Evolutionary conservation across 768 basidiomycete species (phyloP), one percentile per base, ranked within the genome.

Genomic region (Asterophora parasitica): DNA sequence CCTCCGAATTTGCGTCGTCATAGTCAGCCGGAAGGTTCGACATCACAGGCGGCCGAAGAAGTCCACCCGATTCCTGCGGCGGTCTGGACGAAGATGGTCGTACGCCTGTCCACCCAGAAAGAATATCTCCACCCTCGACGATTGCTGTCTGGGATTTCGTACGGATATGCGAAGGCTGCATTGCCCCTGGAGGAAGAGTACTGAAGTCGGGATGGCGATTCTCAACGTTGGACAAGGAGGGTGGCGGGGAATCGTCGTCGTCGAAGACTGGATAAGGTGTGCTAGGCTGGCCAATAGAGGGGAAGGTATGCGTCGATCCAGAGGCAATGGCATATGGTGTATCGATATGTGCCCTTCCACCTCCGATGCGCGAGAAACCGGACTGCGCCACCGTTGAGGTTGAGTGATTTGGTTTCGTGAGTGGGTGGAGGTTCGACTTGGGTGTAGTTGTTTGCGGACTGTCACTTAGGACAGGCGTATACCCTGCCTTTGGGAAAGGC

Each of bases 321-420:
- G 72, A 64, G 10, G 77, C 67, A 44, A 90, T 88, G 0, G 89
- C 84, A 62, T 93, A 96, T 0, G 93, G 93, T 7, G 84, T 70
- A 46, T 92, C 85, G 42, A 83, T 88, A 57, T 92, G 85, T 1
- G 94, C 88, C 33, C 85, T 75, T 26, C 94, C 93, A 10, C 94
- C 94, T 11, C 88, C 85, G 2, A 97, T 78, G 40, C 92, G 77
- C 4, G 89, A 80, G 68, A 97, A 96, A 2, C 91, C 91, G 15
- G 85, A 78, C 30, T 50, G 55, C 20, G 52, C 46, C 23, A 46
- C 51, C 2, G 48, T 53, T 12, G 54, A 32, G n/a, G 58, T 54
- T 6, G 65, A 50, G 23, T 55, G 58, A 32, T 54, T 49, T 28
- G 52, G 48, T 15, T 53, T 60, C 15, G 52, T 45, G n/a, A 49